Conservation (phyloP, 2,329 filamentous ascomycete species). For the Coniochaeta sp. region DNA sequence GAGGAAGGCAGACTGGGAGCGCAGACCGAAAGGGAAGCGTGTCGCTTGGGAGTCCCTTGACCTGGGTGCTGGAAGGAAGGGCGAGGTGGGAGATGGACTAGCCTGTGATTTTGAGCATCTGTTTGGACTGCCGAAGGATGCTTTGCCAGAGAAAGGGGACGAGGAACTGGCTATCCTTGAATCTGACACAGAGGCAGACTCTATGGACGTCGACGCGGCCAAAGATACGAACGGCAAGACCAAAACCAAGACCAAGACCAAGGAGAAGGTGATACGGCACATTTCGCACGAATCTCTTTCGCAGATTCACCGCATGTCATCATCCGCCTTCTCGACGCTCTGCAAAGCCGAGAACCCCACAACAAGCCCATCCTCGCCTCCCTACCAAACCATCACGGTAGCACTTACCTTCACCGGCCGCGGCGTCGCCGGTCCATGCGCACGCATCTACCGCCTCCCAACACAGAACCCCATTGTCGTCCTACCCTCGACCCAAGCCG, state of each 20-base stretch:
- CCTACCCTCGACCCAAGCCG: conserved; percentile 25
- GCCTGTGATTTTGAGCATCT: conserved; percentile 76
- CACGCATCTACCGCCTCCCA: conserved; percentile 85
- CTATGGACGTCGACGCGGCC: conserved; percentile 8
- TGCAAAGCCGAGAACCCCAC: conserved; percentile 15
- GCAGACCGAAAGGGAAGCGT: conserved; percentile 75
- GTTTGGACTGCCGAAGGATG: conserved; percentile 30
- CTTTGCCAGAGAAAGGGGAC: background rate
- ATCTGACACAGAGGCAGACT: conserved; percentile 4
- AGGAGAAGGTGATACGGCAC: background rate
- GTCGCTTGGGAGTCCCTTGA: conserved; percentile 68
- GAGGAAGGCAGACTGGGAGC: conserved; percentile 62
- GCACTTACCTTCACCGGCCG: conserved; percentile 61
- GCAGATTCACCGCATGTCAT: conserved; percentile 28
- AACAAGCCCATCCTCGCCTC: conserved; percentile 19
- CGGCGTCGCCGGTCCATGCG: conserved; percentile 64
- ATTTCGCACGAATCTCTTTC: conserved; percentile 14
- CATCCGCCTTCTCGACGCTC: conserved; percentile 26
- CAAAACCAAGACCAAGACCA: background rate
- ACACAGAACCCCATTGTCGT: conserved; percentile 15
- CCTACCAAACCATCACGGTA: conserved; percentile 48
- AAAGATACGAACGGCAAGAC: conserved; percentile 10
- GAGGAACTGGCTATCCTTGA: background rate
- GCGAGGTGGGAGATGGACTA: conserved; percentile 77
- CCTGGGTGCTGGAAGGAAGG: conserved; percentile 65